Percentiles rank a stretch among this genome's conserved stretches.
These are phyloP conservation scores for Phylloporus arenicola DNA, from an alignment of 768 basidiomycete species.

Conservation along the genomic window DNA sequence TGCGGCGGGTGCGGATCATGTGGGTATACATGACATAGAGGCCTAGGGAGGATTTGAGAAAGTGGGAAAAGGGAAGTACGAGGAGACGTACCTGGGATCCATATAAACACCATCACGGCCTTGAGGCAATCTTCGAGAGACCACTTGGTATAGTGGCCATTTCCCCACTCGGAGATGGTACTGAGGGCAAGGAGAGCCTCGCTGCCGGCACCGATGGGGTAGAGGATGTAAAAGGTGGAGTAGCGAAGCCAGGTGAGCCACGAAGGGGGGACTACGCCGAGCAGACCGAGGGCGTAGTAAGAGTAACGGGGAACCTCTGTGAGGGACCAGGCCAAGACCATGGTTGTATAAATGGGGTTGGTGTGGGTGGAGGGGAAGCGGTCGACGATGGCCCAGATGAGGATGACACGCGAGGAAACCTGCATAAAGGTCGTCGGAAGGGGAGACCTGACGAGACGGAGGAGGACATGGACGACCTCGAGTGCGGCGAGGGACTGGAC, in stretches of 20 bases:
- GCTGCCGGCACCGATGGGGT: slow-evolving; percentile 86
- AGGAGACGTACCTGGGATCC: slow-evolving; percentile 77
- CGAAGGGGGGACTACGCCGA: slow-evolving; percentile 45
- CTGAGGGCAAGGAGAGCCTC: slow-evolving; percentile 83
- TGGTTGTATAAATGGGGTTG: slow-evolving; percentile 79
- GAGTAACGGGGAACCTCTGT: slow-evolving; percentile 90
- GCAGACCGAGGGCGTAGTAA: slow-evolving; percentile 71
- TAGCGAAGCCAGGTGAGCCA: slow-evolving; percentile 79
- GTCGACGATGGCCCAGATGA: slow-evolving; percentile 74
- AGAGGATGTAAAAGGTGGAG: slow-evolving; percentile 90
- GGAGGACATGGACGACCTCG: slow-evolving; percentile 75
- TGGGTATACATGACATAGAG: slow-evolving; percentile 54
- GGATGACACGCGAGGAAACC: slow-evolving; percentile 73
- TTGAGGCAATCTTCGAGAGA: slow-evolving; percentile 51
- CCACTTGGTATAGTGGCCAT: slow-evolving; percentile 44
- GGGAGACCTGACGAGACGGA: slow-evolving; percentile 78
- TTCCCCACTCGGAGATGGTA: slow-evolving; percentile 56
- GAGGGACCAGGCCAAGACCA: slow-evolving; percentile 89
- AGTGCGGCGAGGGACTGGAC: slow-evolving; percentile 83
- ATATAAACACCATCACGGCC: slow-evolving; percentile 60
- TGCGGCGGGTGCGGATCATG: slow-evolving; percentile 54
- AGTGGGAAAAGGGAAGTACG: not conserved
- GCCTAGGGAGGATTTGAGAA: slow-evolving; percentile 23
- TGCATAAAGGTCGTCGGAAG: slow-evolving; percentile 71
- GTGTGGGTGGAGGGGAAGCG: slow-evolving; percentile 44